Evolutionary conservation across 495 filamentous ascomycete genomes (phyloP).

Genomic region (Glonium stellatum): DNA sequence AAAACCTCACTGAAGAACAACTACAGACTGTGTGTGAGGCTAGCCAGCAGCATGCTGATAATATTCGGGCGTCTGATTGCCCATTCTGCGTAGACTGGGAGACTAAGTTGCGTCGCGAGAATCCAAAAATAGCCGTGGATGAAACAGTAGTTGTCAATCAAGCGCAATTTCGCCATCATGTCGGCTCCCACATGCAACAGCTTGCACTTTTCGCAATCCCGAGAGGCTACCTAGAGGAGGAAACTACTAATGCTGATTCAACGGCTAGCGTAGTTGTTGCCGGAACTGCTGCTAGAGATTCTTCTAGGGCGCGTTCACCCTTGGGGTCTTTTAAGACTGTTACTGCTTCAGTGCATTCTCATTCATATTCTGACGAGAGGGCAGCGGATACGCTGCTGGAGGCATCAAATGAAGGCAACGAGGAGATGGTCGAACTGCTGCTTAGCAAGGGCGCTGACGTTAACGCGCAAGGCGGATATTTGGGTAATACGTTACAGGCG

Average conservation of each 20-base stretch:
- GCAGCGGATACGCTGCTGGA: background rate
- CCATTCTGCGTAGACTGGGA: conserved; percentile 13
- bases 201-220: conserved; percentile 20
- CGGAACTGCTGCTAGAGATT: background rate
- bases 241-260: background rate
- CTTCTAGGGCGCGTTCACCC: background rate
- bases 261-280: background rate
- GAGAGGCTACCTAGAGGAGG: conserved; percentile 6
- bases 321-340: background rate
- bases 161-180: conserved; percentile 14
- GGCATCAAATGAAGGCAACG: background rate
- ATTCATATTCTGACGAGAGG: background rate
- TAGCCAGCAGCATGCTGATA: background rate
- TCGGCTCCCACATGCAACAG: conserved; percentile 18
- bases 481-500: conserved; percentile 8
- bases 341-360: background rate
- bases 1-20: conserved; percentile 5
- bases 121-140: conserved; percentile 2
- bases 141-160: conserved; percentile 11
- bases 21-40: conserved; percentile 3
- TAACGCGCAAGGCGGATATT: too few species aligned
- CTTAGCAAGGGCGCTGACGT: too few species aligned
- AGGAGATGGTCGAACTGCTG: background rate
- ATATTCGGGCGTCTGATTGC: conserved; percentile 6
- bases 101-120: background rate